These are phyloP conservation scores for Straminergon stramineum DNA, from an alignment of 225 moss, liverwort and hornwort genomes.

Conservation along the genomic window DNA sequence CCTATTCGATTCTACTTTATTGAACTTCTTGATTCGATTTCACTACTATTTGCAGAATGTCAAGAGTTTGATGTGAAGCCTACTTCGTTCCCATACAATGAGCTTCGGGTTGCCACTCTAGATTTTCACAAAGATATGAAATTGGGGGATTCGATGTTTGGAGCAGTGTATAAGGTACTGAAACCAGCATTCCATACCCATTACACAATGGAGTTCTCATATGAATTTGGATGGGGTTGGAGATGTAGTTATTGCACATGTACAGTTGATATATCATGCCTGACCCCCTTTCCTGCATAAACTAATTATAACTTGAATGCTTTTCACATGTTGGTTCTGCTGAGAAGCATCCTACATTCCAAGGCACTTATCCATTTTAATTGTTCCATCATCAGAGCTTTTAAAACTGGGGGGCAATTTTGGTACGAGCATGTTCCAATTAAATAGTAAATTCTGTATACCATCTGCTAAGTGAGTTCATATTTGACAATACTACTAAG, in stretches of 20 bases:
- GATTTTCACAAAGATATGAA: neutral
- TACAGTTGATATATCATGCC: accelerated
- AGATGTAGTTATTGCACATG: neutral
- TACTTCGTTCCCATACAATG: neutral
- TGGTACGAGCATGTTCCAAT: neutral
- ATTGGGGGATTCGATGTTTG: accelerated
- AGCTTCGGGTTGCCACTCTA: neutral
- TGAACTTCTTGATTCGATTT: neutral
- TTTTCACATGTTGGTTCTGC: neutral
- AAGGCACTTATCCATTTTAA: neutral
- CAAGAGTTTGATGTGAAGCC: neutral
- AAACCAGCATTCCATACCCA: neutral
- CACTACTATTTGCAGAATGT: neutral
- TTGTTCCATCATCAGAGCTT: too few relatives aligned
- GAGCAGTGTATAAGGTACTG: neutral
- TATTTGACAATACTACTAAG: neutral
- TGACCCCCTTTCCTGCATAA: accelerated
- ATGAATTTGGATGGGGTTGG: neutral
- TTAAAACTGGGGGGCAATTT: neutral
- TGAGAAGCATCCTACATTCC: neutral
- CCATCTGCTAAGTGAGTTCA: neutral
- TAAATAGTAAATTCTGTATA: too few relatives aligned
- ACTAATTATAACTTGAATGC: neutral
- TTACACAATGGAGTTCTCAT: neutral
- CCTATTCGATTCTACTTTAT: neutral